Conservation (phyloP, 495 filamentous ascomycete genomes). For the Hyaloscypha hepaticicola region DNA sequence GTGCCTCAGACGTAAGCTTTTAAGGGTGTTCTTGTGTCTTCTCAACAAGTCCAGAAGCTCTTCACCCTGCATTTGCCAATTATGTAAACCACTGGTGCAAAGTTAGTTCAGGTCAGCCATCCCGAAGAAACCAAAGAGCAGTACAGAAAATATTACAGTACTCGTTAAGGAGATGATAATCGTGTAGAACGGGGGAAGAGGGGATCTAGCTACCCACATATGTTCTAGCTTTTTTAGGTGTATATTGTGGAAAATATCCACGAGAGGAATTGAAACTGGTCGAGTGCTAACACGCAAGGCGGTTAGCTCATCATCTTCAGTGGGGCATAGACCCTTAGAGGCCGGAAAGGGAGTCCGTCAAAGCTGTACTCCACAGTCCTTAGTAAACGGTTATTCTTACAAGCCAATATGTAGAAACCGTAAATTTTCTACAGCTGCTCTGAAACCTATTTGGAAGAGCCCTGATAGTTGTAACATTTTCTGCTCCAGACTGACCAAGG, state of each 20-base stretch:
- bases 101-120: neutral
- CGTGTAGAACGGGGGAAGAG: no score
- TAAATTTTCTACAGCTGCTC: slow-evolving; percentile 53
- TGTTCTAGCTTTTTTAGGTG: slow-evolving; percentile 60
- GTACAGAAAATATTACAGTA: no score
- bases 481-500: slow-evolving; percentile 46
- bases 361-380: neutral
- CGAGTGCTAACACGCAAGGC: slow-evolving; percentile 35
- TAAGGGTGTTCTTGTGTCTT: slow-evolving; percentile 55
- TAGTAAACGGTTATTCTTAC: neutral
- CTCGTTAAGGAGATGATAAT: no score
- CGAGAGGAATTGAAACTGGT: slow-evolving; percentile 47
- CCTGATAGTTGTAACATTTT: slow-evolving; percentile 54
- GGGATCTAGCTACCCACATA: slow-evolving; percentile 40
- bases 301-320: neutral
- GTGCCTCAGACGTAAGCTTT: slow-evolving; percentile 56
- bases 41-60: slow-evolving; percentile 59
- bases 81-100: slow-evolving; percentile 49
- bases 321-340: neutral
- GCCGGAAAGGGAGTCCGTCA: neutral
- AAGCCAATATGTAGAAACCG: slow-evolving; percentile 68
- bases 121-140: neutral
- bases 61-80: slow-evolving; percentile 57
- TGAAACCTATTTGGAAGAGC: slow-evolving; percentile 51
- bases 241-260: slow-evolving; percentile 60